phyloP scores from a whole-genome alignment of 1,284 basidiomycete genomes.

The Puccinia hordei region DNA sequence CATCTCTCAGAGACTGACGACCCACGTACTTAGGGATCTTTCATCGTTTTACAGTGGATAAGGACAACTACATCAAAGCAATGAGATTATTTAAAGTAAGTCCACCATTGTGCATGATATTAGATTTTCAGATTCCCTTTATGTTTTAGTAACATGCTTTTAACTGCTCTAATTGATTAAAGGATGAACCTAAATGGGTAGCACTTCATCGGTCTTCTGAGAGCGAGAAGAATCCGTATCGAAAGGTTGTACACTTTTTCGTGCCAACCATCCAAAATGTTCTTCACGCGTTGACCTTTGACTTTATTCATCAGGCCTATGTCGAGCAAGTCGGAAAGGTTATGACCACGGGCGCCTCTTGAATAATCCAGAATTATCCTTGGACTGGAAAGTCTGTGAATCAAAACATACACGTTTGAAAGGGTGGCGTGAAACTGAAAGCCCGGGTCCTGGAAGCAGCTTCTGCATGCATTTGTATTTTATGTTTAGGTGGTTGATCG shows the following conservation, averaged over 20 bases:
- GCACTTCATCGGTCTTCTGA: slow-evolving; percentile 69
- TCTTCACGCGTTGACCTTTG: not conserved
- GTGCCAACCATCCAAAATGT: not conserved
- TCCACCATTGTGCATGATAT: not conserved
- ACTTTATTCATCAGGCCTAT: not conserved
- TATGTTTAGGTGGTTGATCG: not conserved
- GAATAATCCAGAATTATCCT: not conserved
- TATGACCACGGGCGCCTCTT: not conserved
- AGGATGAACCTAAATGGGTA: slow-evolving; percentile 86
- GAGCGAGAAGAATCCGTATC: slow-evolving; percentile 69
- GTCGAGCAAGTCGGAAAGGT: not conserved
- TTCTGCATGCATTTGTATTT: slow-evolving; percentile 9
- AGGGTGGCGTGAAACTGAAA: not conserved
- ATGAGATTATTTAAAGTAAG: slow-evolving; percentile 75
- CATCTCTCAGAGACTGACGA: not conserved
- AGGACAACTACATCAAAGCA: slow-evolving; percentile 69
- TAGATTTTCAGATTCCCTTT: not conserved
- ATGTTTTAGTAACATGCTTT: not conserved
- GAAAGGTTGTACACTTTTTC: slow-evolving; percentile 61
- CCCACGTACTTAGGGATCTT: slow-evolving; percentile 65
- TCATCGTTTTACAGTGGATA: slow-evolving; percentile 80
- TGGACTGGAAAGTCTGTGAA: not conserved
- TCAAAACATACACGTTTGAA: not conserved
- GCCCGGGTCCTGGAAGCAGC: not conserved
- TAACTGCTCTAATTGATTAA: slow-evolving; percentile 30